Conservation (phyloP, 169 alveolate species). For the Cryptosporidium ryanae region DNA sequence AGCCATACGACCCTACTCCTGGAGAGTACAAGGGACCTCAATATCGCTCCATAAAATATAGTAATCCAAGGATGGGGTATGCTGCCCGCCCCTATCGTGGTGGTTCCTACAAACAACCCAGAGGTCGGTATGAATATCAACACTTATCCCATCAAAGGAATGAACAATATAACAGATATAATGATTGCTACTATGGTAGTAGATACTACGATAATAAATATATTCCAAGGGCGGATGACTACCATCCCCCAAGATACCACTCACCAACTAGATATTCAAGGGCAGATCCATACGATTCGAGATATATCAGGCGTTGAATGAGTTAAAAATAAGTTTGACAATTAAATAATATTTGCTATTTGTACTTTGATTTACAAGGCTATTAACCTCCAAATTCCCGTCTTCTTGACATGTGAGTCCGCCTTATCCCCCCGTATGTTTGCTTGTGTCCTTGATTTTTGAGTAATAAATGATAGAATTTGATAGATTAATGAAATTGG, state of each 20-base stretch:
- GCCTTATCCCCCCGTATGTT: conserved; percentile 21
- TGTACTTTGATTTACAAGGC: conserved; percentile 18
- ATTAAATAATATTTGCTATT: conserved; percentile 27
- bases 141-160: conserved; percentile 42
- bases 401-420: conserved; percentile 44
- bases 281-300: conserved; percentile 73
- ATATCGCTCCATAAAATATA: conserved; percentile 71
- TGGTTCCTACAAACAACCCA: conserved; percentile 36
- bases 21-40: conserved; percentile 74
- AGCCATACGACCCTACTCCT: conserved; percentile 74
- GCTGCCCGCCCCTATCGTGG: conserved; percentile 59
- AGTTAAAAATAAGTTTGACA: conserved; percentile 4
- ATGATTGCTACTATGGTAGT: conserved; percentile 58
- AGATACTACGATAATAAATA: conserved; percentile 62
- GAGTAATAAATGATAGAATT: conserved; percentile 4
- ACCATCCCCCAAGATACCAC: conserved; percentile 58
- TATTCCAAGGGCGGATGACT: conserved; percentile 48
- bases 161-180: conserved; percentile 69
- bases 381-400: conserved; percentile 34
- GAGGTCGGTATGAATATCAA: conserved; percentile 67
- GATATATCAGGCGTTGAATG: conserved; percentile 56
- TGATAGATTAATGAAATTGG: conserved; percentile 7
- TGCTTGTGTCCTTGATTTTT: conserved; percentile 15
- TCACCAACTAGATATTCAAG: conserved; percentile 73
- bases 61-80: conserved; percentile 25